Conservation (phyloP, 2,329 filamentous ascomycete genomes). For the Venturia oleaginea region DNA sequence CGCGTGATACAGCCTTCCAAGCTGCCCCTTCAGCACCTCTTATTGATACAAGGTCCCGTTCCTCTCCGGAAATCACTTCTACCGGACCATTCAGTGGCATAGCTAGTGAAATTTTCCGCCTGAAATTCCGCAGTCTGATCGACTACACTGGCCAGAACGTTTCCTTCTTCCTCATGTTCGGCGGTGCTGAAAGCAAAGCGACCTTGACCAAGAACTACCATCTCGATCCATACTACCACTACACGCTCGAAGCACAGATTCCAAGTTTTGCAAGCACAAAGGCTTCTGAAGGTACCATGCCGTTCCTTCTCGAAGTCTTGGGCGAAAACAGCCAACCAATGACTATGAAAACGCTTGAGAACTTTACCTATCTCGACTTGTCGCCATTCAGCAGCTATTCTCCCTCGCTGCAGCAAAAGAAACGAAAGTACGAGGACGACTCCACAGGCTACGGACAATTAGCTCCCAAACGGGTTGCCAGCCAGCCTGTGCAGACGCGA, state of each 20-base stretch:
- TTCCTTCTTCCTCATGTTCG: slow-evolving; percentile 61
- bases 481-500: slow-evolving; percentile 4
- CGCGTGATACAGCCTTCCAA: slow-evolving; percentile 33
- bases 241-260: slow-evolving; percentile 62
- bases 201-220: slow-evolving; percentile 53
- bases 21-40: slow-evolving; percentile 57
- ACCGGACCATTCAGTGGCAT: slow-evolving; percentile 61
- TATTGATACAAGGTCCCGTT: slow-evolving; percentile 51
- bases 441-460: slow-evolving; percentile 38
- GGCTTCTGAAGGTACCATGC: slow-evolving; percentile 46
- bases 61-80: slow-evolving; percentile 54
- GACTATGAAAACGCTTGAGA: slow-evolving; percentile 47
- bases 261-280: slow-evolving; percentile 55
- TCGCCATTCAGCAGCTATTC: slow-evolving; percentile 28
- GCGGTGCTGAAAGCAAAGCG: slow-evolving; percentile 62
- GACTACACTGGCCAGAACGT: slow-evolving; percentile 1
- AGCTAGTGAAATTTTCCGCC: slow-evolving; percentile 36
- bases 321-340: slow-evolving; percentile 44
- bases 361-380: slow-evolving; percentile 50
- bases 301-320: slow-evolving; percentile 52
- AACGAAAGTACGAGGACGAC: slow-evolving; percentile 48
- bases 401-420: slow-evolving; percentile 34
- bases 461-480: slow-evolving; percentile 38
- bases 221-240: slow-evolving; percentile 54
- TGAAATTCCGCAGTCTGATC: slow-evolving; percentile 5